Percentiles rank a stretch among this genome's conserved stretches.
These are phyloP conservation scores for Neurospora crassa DNA, from an alignment of 2,329 filamentous ascomycete genomes.

Conservation along the genomic window DNA sequence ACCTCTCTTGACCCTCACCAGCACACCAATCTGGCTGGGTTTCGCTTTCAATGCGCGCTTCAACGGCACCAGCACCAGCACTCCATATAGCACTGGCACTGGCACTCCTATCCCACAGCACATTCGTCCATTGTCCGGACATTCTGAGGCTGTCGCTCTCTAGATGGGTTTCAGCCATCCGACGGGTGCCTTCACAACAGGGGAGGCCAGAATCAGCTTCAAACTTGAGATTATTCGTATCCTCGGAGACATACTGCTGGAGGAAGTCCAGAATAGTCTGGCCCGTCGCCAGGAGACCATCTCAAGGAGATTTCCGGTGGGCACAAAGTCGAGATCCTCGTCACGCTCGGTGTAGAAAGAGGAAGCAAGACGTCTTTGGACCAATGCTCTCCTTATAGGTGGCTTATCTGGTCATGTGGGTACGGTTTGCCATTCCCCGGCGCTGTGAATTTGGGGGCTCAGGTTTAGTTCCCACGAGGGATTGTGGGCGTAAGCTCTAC, in stretches of 20 bases:
- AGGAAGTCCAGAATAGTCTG: slow-evolving; percentile 80
- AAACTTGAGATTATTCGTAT: slow-evolving; percentile 3
- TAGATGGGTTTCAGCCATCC: too few relatives aligned
- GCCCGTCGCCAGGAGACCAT: slow-evolving; percentile 58
- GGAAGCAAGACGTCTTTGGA: slow-evolving; percentile 66
- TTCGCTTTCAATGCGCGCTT: slow-evolving; percentile 17
- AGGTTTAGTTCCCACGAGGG: not conserved
- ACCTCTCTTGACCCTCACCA: not conserved
- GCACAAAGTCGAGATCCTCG: slow-evolving; percentile 57
- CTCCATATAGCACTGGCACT: not conserved
- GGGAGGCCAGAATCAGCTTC: not conserved
- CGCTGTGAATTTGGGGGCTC: not conserved
- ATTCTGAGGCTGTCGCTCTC: too few relatives aligned
- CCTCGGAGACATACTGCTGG: slow-evolving; percentile 45
- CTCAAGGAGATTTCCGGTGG: slow-evolving; percentile 54
- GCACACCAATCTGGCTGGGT: slow-evolving; percentile 9
- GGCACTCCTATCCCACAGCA: slow-evolving; percentile 2
- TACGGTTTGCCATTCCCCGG: not conserved
- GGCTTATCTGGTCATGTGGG: not conserved
- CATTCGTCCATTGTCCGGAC: slow-evolving; percentile 6
- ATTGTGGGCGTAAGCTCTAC: not conserved
- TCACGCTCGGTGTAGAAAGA: slow-evolving; percentile 82
- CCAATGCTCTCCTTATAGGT: not conserved
- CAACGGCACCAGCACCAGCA: slow-evolving; percentile 8
- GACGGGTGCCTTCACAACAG: not conserved